Evolutionary conservation across 768 basidiomycete species (phyloP).

Genomic region (Hericium erinaceus): DNA sequence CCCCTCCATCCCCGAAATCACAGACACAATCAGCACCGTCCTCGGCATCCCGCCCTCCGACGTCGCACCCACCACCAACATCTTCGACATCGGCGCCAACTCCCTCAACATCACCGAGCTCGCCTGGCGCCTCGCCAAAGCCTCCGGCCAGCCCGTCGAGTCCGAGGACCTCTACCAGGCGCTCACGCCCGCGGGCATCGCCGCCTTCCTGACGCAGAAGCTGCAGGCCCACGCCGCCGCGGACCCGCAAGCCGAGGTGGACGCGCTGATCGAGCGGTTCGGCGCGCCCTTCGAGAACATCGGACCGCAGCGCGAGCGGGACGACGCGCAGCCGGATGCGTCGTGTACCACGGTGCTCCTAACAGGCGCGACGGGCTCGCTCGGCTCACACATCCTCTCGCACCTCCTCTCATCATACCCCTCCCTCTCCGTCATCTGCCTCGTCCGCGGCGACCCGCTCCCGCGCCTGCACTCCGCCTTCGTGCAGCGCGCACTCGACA

Average conservation of each 20-base stretch:
- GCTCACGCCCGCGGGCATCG: background rate
- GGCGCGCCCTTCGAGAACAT: background rate
- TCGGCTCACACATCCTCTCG: background rate
- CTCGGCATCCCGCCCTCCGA: background rate
- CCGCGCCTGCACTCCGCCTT: background rate
- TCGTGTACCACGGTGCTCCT: conserved; percentile 1
- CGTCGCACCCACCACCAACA: background rate
- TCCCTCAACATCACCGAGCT: background rate
- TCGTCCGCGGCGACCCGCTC: background rate
- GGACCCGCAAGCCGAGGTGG: background rate
- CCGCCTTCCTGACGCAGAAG: background rate
- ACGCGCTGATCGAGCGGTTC: background rate
- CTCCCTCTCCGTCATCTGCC: background rate
- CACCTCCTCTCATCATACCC: background rate
- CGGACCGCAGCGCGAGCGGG: background rate
- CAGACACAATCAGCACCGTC: background rate
- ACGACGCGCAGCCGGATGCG: background rate
- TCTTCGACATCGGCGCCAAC: background rate
- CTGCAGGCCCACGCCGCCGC: background rate
- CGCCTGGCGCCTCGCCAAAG: background rate
- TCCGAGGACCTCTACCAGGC: background rate
- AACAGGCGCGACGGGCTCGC: conserved; percentile 2
- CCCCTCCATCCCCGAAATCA: background rate
- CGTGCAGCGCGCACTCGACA: background rate
- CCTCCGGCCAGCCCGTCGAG: background rate